Evolutionary conservation across 805 yeast genomes (phyloP).

Genomic region (Saccharomycopsis synnaedendra): DNA sequence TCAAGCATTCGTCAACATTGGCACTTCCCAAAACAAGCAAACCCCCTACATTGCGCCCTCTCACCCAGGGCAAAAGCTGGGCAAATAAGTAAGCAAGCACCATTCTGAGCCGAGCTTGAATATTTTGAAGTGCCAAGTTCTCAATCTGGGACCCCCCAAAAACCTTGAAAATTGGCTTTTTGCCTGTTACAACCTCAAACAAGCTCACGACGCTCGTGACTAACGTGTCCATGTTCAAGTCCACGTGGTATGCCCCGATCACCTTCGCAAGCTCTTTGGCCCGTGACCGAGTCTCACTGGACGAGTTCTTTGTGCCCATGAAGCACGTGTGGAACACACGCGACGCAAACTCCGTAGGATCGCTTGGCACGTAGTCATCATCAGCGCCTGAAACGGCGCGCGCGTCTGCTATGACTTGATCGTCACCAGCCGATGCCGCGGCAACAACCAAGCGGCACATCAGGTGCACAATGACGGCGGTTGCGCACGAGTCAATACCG

Average conservation of each 20-base stretch:
- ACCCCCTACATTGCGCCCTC: constrained; percentile 60
- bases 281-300: constrained; percentile 72
- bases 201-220: constrained; percentile 65
- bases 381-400: constrained; percentile 46
- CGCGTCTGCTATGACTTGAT: constrained; percentile 70
- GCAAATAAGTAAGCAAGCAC: constrained; percentile 90
- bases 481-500: constrained; percentile 97
- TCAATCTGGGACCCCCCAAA: constrained; percentile 91
- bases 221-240: constrained; percentile 81
- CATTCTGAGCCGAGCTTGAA: constrained; percentile 95
- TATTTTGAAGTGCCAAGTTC: constrained; percentile 89
- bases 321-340: constrained; percentile 79
- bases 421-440: constrained; percentile 57
- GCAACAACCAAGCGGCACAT: constrained; percentile 82
- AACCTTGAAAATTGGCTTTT: constrained; percentile 75
- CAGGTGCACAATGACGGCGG: constrained; percentile 86
- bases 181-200: constrained; percentile 85
- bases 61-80: constrained; percentile 88
- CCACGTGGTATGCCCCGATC: constrained; percentile 84
- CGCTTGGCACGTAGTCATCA: constrained; percentile 53
- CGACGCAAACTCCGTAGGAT: constrained; percentile 66
- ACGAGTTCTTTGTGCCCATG: constrained; percentile 95
- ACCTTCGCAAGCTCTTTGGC: constrained; percentile 64
- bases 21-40: constrained; percentile 89
- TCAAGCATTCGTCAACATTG: constrained; percentile 90